Evolutionary conservation across 495 filamentous ascomycete species (phyloP).

Genomic region (Xylaria castorea): DNA sequence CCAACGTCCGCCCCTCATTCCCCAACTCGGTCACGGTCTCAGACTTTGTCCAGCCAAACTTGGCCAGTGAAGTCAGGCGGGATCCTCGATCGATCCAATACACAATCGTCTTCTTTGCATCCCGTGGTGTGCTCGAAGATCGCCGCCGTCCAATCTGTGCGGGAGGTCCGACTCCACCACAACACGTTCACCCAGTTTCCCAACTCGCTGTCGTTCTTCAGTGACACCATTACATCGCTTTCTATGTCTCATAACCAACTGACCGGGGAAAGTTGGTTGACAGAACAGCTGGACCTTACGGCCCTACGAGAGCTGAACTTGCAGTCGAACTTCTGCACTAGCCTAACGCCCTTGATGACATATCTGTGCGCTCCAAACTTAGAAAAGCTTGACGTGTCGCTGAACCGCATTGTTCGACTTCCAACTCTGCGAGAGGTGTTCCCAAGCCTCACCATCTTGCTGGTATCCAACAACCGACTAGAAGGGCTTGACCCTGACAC

Average conservation of each 20-base stretch:
- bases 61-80: conserved; percentile 76
- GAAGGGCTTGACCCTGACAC: conserved; percentile 73
- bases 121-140: conserved; percentile 59
- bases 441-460: conserved; percentile 68
- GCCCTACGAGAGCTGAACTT: conserved; percentile 78
- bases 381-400: conserved; percentile 76
- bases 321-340: conserved; percentile 69
- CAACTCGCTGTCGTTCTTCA: conserved; percentile 68
- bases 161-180: conserved; percentile 70
- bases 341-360: conserved; percentile 65
- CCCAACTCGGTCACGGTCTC: conserved; percentile 50
- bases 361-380: conserved; percentile 74
- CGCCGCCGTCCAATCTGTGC: conserved; percentile 53
- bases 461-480: conserved; percentile 79
- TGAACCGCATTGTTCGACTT: conserved; percentile 75
- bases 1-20: conserved; percentile 57
- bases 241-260: conserved; percentile 84
- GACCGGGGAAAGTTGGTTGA: conserved; percentile 62
- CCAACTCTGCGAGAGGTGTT: conserved; percentile 63
- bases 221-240: conserved; percentile 71
- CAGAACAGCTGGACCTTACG: conserved; percentile 69
- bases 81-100: conserved; percentile 74
- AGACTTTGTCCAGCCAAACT: conserved; percentile 46
- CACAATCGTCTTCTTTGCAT: conserved; percentile 61
- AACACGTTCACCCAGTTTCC: conserved; percentile 78